Conservation (phyloP, 2,329 filamentous ascomycete genomes). For the Diaporthe sp. region DNA sequence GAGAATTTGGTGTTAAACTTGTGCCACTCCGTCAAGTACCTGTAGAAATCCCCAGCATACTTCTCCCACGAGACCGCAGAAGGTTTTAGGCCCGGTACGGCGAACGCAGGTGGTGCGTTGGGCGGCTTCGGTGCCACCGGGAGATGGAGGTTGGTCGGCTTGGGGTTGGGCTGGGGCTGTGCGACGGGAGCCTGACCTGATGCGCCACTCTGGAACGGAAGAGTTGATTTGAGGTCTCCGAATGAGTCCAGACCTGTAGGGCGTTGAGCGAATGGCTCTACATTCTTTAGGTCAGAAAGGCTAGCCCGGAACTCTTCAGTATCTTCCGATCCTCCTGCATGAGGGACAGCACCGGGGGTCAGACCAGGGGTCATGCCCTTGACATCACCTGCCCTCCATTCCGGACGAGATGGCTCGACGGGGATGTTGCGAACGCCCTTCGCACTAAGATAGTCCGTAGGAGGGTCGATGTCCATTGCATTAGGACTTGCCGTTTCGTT, state of each 20-base stretch:
- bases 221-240: constrained; percentile 65
- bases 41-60: constrained; percentile 66
- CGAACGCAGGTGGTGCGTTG: constrained; percentile 57
- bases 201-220: constrained; percentile 69
- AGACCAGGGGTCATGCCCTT: constrained; percentile 44
- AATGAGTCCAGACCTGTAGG: constrained; percentile 65
- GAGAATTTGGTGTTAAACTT: constrained; percentile 66
- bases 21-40: constrained; percentile 66
- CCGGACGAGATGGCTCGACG: constrained; percentile 69
- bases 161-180: constrained; percentile 48
- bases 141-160: constrained; percentile 59
- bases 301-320: constrained; percentile 66
- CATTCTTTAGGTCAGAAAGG: constrained; percentile 68
- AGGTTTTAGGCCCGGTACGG: constrained; percentile 58
- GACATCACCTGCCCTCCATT: constrained; percentile 68
- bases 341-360: constrained; percentile 24
- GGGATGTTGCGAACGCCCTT: constrained; percentile 64
- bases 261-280: constrained; percentile 65
- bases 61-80: constrained; percentile 59
- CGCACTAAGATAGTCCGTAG: constrained; percentile 48
- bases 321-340: constrained; percentile 64
- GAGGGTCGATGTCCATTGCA: constrained; percentile 76
- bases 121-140: constrained; percentile 66
- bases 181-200: constrained; percentile 54
- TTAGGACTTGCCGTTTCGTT: constrained; percentile 60